Base-by-base conservation (phyloP, 2,329 filamentous ascomycete species). In the Aspergillus pseudoglaucus region DNA sequence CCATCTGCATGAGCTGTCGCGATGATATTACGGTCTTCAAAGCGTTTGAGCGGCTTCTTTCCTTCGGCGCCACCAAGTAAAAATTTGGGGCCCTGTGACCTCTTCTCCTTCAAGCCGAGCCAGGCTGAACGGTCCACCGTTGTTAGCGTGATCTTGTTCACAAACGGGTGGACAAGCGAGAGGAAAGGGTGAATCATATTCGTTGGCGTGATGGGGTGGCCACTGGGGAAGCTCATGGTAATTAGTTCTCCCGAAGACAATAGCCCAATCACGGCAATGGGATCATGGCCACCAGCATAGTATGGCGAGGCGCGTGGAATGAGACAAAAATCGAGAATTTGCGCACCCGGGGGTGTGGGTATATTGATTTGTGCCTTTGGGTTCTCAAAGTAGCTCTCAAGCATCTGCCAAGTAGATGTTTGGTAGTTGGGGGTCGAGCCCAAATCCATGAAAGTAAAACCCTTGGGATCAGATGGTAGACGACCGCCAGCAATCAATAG, bases 141-240 rank as follows among this genome's bases (percentile, higher is more conserved):
- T 8, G 88, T 79, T n/a, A 94, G 75, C 14, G 81, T 78, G 45
- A 87, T 75, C 44, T 83, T 82, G 46, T 82, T 86, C 49, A 93
- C 82, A 63, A 95, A 97, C 0, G 93, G 93, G 61, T 96, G 90
- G 6, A 95, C 85, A 53, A 96, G 87, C 1, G 87, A 87, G 41
- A 96, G 72, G 2, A 87, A 95, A 0, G 90, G 81, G 60, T 95
- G 91, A 5, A 98, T 78, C 68, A 95, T 88, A 60, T 96, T 95
- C 3, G 90, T 95, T 1, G 93, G 90, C 23, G 84, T 87, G 47
- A 97, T 94, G 1, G 89, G 86, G 66, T 90, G 87, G 23, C 93
- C 93, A 42, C 85, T 93, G 0, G 93, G 93, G 62, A 97, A 97
- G 59, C 85, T 95, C 64, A 97, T 73, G 0, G 91, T 95, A 45